These are phyloP conservation scores for Exserohilum rostratum DNA, from an alignment of 2,329 filamentous ascomycete species.

Conservation along the genomic window DNA sequence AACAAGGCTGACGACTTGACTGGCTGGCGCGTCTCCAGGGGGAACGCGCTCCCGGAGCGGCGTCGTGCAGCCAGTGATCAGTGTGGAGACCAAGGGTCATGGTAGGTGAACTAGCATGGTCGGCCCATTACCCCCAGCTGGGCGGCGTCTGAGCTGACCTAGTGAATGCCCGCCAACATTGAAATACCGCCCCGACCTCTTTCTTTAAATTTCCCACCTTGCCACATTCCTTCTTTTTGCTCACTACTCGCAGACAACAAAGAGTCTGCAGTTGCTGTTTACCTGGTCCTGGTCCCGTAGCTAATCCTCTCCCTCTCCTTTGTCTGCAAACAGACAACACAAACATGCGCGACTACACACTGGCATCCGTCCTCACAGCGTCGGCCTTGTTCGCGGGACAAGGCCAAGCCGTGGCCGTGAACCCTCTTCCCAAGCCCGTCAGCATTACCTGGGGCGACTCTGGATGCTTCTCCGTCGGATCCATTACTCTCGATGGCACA, in stretches of 20 bases:
- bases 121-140: constrained; percentile 24
- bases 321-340: constrained; percentile 5
- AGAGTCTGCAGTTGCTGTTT: not conserved
- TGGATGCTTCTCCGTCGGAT: constrained; percentile 54
- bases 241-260: constrained; percentile 2
- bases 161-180: constrained; percentile 18
- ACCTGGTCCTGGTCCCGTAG: too few relatives aligned
- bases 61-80: constrained; percentile 9
- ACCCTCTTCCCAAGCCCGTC: constrained; percentile 61
- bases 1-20: constrained; percentile 34
- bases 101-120: constrained; percentile 15
- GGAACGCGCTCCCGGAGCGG: constrained; percentile 15
- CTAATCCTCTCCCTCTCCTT: not conserved
- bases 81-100: not conserved
- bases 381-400: constrained; percentile 44
- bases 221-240: constrained; percentile 11
- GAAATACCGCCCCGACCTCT: constrained; percentile 29
- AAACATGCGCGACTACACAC: constrained; percentile 40
- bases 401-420: constrained; percentile 56
- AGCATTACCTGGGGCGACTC: constrained; percentile 60
- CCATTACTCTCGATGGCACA: constrained; percentile 49
- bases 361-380: constrained; percentile 40
- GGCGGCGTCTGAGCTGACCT: constrained; percentile 2
- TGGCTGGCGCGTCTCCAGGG: constrained; percentile 33
- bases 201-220: constrained; percentile 2